These are phyloP conservation scores for Escovopsis sp. DNA, from an alignment of 2,329 filamentous ascomycete genomes.

Conservation along the genomic window DNA sequence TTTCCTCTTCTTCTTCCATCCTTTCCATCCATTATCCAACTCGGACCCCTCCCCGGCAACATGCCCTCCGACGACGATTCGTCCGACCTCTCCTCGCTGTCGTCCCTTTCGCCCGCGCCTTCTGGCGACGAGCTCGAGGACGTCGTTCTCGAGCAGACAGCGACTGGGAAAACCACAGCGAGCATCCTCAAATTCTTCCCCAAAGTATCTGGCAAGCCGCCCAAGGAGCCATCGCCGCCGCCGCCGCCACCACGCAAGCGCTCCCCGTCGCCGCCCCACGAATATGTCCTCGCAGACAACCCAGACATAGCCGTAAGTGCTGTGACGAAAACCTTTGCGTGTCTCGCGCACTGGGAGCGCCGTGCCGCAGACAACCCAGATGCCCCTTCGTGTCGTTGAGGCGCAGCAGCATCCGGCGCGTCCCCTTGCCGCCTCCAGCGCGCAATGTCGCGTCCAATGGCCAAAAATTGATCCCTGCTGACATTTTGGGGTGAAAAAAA, in stretches of 20 bases:
- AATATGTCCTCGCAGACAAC: slow-evolving; percentile 81
- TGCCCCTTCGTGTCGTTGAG: no score
- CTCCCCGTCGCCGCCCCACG: slow-evolving; percentile 76
- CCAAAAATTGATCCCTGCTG: slow-evolving; percentile 16
- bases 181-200: slow-evolving; percentile 56
- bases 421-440: slow-evolving; percentile 29
- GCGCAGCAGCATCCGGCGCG: slow-evolving; percentile 17
- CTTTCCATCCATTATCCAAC: no score
- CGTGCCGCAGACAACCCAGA: no score
- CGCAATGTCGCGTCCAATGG: slow-evolving; percentile 32
- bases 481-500: slow-evolving; percentile 11
- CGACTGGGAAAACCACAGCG: slow-evolving; percentile 32
- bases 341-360: background rate
- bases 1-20: no score
- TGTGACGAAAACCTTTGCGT: slow-evolving; percentile 3
- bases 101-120: slow-evolving; percentile 30
- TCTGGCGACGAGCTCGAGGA: slow-evolving; percentile 34
- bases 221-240: slow-evolving; percentile 48
- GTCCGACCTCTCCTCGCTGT: slow-evolving; percentile 47
- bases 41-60: slow-evolving; percentile 13
- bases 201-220: slow-evolving; percentile 35
- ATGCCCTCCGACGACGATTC: slow-evolving; percentile 48
- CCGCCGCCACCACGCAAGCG: slow-evolving; percentile 61
- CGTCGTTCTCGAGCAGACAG: slow-evolving; percentile 20
- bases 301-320: slow-evolving; percentile 76